Base-by-base conservation (phyloP, 495 filamentous ascomycete genomes). In the Podospora australis region DNA sequence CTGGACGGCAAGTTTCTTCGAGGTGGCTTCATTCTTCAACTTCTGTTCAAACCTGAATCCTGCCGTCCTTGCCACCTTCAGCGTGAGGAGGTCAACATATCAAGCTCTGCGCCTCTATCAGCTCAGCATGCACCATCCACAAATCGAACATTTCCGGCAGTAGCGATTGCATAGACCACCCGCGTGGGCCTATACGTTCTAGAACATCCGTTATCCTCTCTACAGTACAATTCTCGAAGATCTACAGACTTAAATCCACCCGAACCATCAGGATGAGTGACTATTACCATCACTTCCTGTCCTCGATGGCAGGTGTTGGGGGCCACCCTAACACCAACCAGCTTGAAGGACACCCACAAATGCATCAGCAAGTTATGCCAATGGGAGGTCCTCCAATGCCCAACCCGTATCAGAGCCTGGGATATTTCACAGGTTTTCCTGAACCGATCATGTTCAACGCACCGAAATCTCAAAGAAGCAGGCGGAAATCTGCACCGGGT, bases 401-500 rank as follows among this genome's bases (percentile, higher is more conserved):
- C 39, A 64, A 63, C 36, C 62, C 67, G 2, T 75, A 74, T 45
- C 70, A 67, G 36, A 72, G 39, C 39, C 46, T 71, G 23, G 69
- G 68, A 5, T 75, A 71, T 50, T 73, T 72, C 44, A 56, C 69
- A 7, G 66, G 69, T 3, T 73, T 71, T 39, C 58, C 71, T 6
- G 70, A 74, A 11, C 70, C 69, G 10, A 66, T 70, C 42, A 65
- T 70, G 62, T 71, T 75, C 54, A 72, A 68, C 34, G 63, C 66
- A 16, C 69, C 77, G 17, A 81, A 79, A 52, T 52, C 72, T 13
- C 73, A 74, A 40, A 68, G 79, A 59, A 77, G 70, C 57, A 70
- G 78, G 50, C 69, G 79, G 48, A 79, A 78, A 50, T 77, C 77
- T 11, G 65, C 72, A n/a, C 67, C 77, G 4, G 77, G 80, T 13